phyloP scores from a whole-genome alignment of 1,284 basidiomycete genomes.

The Neolentinus lepideus region DNA sequence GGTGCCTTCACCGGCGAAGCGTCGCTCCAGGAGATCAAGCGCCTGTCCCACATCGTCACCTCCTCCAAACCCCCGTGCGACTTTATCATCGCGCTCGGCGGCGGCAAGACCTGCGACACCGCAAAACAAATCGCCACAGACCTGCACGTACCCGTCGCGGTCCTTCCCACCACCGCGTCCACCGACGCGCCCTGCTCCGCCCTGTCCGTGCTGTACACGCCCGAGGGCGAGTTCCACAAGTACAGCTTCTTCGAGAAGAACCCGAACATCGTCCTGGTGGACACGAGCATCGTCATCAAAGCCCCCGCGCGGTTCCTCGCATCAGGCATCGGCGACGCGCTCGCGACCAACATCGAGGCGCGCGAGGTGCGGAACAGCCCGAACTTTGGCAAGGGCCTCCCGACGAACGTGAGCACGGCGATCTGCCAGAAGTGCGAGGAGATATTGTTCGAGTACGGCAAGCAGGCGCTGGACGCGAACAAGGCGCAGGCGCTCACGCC shows the following conservation, averaged over 20 bases:
- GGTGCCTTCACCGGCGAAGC: constrained; percentile 24
- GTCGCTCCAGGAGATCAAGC: constrained; percentile 22
- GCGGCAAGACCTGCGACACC: constrained; percentile 26
- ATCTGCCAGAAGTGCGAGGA: constrained; percentile 28
- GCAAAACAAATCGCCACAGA: constrained; percentile 24
- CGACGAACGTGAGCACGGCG: constrained; percentile 22
- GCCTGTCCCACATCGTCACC: constrained; percentile 16
- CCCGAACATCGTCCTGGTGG: constrained; percentile 25
- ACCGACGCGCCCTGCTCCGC: constrained; percentile 29
- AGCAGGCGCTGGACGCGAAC: constrained; percentile 27
- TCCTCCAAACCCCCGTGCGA: constrained; percentile 12
- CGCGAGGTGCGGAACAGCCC: constrained; percentile 18
- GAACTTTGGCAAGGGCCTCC: constrained; percentile 26
- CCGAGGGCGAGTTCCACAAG: constrained; percentile 24
- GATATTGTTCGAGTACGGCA: constrained; percentile 26
- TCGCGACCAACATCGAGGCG: constrained; percentile 29
- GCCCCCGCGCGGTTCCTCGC: constrained; percentile 26
- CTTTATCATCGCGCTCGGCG: constrained; percentile 27
- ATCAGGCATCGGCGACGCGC: constrained; percentile 26
- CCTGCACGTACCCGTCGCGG: constrained; percentile 20
- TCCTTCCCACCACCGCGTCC: constrained; percentile 26
- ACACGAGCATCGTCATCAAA: constrained; percentile 24
- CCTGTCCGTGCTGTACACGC: constrained; percentile 25
- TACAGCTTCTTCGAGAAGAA: constrained; percentile 27
- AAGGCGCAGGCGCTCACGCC: constrained; percentile 24